Evolutionary conservation across 2,329 filamentous ascomycete species (phyloP), one percentile per base, ranked within the genome.

Genomic region (Gliomastix tumulicola): DNA sequence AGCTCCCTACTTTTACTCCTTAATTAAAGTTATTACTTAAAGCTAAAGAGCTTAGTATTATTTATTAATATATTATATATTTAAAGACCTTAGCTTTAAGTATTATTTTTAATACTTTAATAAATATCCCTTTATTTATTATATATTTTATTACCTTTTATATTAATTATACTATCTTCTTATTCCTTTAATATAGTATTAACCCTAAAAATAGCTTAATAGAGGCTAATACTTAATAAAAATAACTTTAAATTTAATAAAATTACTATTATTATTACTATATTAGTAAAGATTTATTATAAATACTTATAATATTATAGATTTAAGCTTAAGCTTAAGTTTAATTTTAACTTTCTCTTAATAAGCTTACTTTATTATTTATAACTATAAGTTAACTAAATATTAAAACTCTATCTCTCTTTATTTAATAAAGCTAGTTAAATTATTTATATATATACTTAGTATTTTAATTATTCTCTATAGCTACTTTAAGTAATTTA

Each of bases 21-120:
- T 17, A 31, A 31, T 31, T 34, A 34, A 19, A 34, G 11, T 7
- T 34, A 34, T 31, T 9, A 17, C 16, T 12, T 12, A 12, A 31
- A 31, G 30, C 30, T 31, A 31, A 9, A 12, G 9, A 31, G 10
- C 32, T 18, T 34, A 31, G 16, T 31, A 31, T 17, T 31, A 12
- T 31, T 18, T 34, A 19, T 34, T 18, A 34, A 19, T 34, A 34
- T 10, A 34, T 21, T 34, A 12, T 34, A 34, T 18, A 34, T 19
- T 18, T 34, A 34, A 34, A 21, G 8, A 18, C 11, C 7, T 10
- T 34, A 34, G 16, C 20, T 18, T 21, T 19, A 11, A 11, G 20
- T 18, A 16, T 17, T 19, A 18, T 9, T 9, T 10, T 21, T 19
- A 21, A 10, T 19, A 34, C 20, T 19, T 9, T 18, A 18, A 34